Evolutionary conservation across 2,329 filamentous ascomycete species (phyloP).

Genomic region (Aspergillus piperis): DNA sequence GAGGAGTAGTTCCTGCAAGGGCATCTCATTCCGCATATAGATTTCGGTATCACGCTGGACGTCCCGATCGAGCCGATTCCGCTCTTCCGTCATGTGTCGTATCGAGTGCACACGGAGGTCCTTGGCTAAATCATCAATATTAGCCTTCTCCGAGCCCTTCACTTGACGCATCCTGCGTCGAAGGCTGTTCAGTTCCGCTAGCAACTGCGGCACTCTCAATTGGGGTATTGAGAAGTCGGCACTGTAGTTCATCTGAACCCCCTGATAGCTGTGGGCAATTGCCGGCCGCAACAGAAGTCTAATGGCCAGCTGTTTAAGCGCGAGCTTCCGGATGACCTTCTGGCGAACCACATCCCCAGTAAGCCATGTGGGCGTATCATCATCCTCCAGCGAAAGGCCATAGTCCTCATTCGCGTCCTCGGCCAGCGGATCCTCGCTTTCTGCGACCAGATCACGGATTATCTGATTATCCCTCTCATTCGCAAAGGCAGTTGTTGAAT

Average conservation of each 20-base stretch:
- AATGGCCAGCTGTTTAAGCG: slow-evolving; percentile 42
- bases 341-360: slow-evolving; percentile 31
- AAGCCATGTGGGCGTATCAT: slow-evolving; percentile 32
- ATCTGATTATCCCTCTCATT: background rate
- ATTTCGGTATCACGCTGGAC: slow-evolving; percentile 31
- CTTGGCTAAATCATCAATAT: slow-evolving; percentile 36
- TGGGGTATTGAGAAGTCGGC: slow-evolving; percentile 31
- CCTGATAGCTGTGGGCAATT: slow-evolving; percentile 42
- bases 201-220: slow-evolving; percentile 33
- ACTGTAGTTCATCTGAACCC: slow-evolving; percentile 34
- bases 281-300: slow-evolving; percentile 41
- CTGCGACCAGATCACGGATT: slow-evolving; percentile 7
- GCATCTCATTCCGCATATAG: slow-evolving; percentile 33
- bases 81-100: slow-evolving; percentile 20
- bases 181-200: slow-evolving; percentile 36
- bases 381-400: slow-evolving; percentile 20
- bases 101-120: slow-evolving; percentile 26
- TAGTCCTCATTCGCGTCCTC: slow-evolving; percentile 21
- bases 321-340: slow-evolving; percentile 43
- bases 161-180: slow-evolving; percentile 35
- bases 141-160: slow-evolving; percentile 26
- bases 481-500: background rate
- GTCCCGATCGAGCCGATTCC: slow-evolving; percentile 29
- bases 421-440: slow-evolving; percentile 7
- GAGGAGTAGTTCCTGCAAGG: slow-evolving; percentile 39